phyloP scores from a whole-genome alignment of 495 filamentous ascomycete species.

The Annulohypoxylon bovei region DNA sequence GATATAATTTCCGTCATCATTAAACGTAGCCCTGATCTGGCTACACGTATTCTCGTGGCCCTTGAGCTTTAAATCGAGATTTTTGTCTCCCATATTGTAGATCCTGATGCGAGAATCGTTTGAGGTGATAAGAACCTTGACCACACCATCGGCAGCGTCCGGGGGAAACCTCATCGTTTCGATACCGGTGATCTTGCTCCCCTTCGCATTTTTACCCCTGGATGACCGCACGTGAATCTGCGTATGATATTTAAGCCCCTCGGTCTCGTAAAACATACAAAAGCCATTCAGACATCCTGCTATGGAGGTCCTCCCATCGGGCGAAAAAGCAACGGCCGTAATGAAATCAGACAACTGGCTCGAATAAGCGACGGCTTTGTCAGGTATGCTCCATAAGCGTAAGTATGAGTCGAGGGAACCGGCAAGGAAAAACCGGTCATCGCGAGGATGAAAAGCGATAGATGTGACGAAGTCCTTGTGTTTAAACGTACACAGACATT shows the following conservation, averaged over 20 bases:
- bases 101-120: constrained; percentile 95
- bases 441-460: constrained; percentile 91
- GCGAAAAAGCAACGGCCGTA: constrained; percentile 92
- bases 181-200: constrained; percentile 97
- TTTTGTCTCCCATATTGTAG: constrained; percentile 86
- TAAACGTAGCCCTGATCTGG: constrained; percentile 91
- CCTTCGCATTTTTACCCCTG: constrained; percentile 91
- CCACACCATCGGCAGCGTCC: constrained; percentile 69
- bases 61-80: constrained; percentile 87
- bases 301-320: constrained; percentile 89
- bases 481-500: constrained; percentile 95
- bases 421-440: constrained; percentile 97
- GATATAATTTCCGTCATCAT: constrained; percentile 85
- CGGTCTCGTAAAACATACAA: constrained; percentile 94
- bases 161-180: constrained; percentile 73
- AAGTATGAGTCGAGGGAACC: constrained; percentile 93
- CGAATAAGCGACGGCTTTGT: constrained; percentile 92
- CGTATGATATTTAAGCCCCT: constrained; percentile 82
- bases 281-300: constrained; percentile 87
- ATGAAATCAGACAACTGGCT: constrained; percentile 86
- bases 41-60: constrained; percentile 92
- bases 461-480: constrained; percentile 97
- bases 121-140: constrained; percentile 90
- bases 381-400: constrained; percentile 95
- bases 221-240: constrained; percentile 92